Base-by-base conservation (phyloP, 176 grass and related monocot genomes). In the Paspalum vaginatum region DNA sequence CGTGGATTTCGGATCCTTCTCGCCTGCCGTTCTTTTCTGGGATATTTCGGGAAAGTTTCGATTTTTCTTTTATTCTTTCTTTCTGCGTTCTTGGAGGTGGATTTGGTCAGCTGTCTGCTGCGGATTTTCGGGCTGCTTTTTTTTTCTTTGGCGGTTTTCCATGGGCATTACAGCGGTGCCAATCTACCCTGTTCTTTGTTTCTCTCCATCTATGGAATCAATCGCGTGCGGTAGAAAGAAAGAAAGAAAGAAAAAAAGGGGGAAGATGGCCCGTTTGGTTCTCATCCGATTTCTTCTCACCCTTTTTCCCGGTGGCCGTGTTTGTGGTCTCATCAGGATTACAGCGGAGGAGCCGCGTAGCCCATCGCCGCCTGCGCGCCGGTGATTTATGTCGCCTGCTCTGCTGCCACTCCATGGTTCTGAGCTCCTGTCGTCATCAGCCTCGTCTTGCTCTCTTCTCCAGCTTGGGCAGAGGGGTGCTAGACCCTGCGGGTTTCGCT, bases 361-460 rank as follows among this genome's bases (percentile, higher is more conserved):
- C 55, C 24, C 60, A 32, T 67, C 52, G 68, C 41, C 67, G 9
- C 42, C 24, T 41, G 75, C 61, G 49, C 17, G 43, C 64, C 41
- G 18, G 64, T 76, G 78, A 89, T 82, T 77, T 89, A 89, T 89
- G 87, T 89, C 83, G 83, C 25, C 83, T 77, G 65, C 72, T 77
- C 78, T 70, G 48, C 82, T 69, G 56, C 22, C 22, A 42, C 72
- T 89, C 78, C 72, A 89, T 89, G 83, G 71, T 89, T 89, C 78
- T 85, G 87, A 89, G 58, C 87, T 89, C 87, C 49, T 59, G 8
- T 66, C 58, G 80, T 14, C 83, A 77, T 15, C 83, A 77, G 0
- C 65, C 63, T 5, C 50, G 51, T 73, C 9, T 52, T 64, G 78
- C 73, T 68, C 50, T 72, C 78, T 85, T 72, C 78, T 89, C 11